Percentiles rank a stretch among this genome's conserved stretches.
phyloP scores from a whole-genome alignment of 2,329 filamentous ascomycete genomes.

The Pestalotiopsis sp. region DNA sequence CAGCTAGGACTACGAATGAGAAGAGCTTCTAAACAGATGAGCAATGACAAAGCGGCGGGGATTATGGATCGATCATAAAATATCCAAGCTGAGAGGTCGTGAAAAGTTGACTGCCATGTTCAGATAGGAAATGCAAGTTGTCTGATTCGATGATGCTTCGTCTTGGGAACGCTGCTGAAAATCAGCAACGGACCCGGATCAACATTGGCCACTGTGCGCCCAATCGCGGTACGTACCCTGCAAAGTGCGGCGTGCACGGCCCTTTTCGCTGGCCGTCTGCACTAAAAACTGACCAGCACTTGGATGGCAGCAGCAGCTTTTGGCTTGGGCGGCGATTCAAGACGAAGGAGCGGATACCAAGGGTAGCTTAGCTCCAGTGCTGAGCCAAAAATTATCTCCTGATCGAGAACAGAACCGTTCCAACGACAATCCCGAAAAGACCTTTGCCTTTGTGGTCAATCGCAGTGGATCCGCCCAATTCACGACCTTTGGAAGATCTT shows the following conservation, averaged over 20 bases:
- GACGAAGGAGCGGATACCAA: not conserved
- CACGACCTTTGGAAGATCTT: not conserved
- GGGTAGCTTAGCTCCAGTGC: not conserved
- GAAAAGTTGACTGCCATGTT: not conserved
- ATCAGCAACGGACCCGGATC: not conserved
- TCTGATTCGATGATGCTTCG: not conserved
- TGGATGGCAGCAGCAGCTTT: not conserved
- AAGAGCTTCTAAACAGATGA: no score
- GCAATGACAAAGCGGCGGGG: no score
- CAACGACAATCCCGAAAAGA: not conserved
- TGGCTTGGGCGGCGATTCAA: not conserved
- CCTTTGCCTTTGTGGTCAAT: not conserved
- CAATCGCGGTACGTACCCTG: not conserved
- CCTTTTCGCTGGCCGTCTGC: not conserved
- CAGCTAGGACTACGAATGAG: no score
- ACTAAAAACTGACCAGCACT: not conserved
- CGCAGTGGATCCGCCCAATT: not conserved
- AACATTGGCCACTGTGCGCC: slow-evolving; percentile 1
- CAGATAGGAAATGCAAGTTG: not conserved
- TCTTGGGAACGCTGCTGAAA: not conserved
- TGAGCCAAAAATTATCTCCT: slow-evolving; percentile 6
- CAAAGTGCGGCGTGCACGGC: no score
- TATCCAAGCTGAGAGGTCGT: no score
- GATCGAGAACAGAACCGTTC: not conserved
- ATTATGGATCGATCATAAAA: no score